Base-by-base conservation (phyloP, 768 basidiomycete species). In the Clavaria fumosa region DNA sequence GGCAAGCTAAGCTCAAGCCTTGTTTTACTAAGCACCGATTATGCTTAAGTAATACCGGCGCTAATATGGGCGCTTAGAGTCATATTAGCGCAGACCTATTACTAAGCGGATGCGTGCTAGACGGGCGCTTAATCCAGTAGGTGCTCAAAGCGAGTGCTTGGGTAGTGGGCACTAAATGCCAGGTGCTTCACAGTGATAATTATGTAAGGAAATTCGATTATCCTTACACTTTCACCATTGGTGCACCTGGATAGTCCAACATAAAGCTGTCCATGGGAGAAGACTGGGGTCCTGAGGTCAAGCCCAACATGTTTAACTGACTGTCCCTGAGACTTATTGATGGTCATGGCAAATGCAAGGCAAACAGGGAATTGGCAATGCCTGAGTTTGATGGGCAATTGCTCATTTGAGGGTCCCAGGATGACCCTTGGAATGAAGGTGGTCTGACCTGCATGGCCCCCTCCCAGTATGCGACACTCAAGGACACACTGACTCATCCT, bases 281-380 rank as follows among this genome's bases (percentile, higher is more conserved):
- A 61, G 4, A 55, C 50, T 23, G 48, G 32, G 1, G 32, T 31
- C 0, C 46, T 35, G 6, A 63, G 43, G 27, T 63, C 53, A 0
- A 60, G 18, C 1, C 58, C 58, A 38, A 61, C 53, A 46, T 46
- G 31, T 28, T 45, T 46, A 1, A 58, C 42, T 4, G 50, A 54
- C 31, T 63, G 61, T 1, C 61, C 62, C 50, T 62, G 58, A 10
- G 52, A 41, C 22, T 62, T 63, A 48, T 62, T 60, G 43, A 61
- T 57, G 0, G 58, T 53, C 54, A 62, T 57, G 1, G 54, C 54
- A 53, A 56, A 62, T 1, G 53, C 58, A 41, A 61, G 48, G 4
- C 47, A 45, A 19, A 62, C 42, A 30, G 61, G 67, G 40, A 66
- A 67, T 48, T 69, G 66, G 0, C 45, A 47, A 0, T 56, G 54